A percentile compares a stretch with the other conserved stretches of the same genome.
phyloP scores from a whole-genome alignment of 179 eudicot genomes.

The Heliamphora pulchella region DNA sequence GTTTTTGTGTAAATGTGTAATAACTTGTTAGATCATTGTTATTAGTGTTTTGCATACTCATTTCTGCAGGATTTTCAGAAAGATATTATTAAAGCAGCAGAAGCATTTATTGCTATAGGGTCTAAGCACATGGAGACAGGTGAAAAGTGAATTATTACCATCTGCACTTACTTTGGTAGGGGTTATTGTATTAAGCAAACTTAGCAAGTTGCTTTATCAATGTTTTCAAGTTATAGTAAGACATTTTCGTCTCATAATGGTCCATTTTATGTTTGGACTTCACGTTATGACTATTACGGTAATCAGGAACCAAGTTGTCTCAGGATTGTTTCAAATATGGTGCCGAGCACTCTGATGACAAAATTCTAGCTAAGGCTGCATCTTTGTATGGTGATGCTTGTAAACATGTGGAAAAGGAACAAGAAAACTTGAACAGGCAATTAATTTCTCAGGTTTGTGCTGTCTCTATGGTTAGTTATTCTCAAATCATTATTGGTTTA shows the following conservation, averaged over 20 bases:
- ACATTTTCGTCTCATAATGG: not conserved
- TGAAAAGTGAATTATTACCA: conserved; percentile 14
- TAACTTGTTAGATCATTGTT: not conserved
- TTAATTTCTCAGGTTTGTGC: conserved; percentile 58
- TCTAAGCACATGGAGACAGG: conserved; percentile 81
- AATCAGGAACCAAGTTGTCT: conserved; percentile 75
- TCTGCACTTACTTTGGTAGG: not conserved
- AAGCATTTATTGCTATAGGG: conserved; percentile 68
- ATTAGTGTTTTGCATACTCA: not conserved
- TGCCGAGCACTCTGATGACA: conserved; percentile 69
- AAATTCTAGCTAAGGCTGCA: conserved; percentile 85
- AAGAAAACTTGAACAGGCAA: conserved; percentile 66
- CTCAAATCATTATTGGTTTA: not conserved
- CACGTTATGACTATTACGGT: conserved; percentile 13
- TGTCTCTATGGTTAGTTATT: not conserved
- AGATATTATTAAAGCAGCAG: conserved; percentile 85
- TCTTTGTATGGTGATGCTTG: conserved; percentile 91
- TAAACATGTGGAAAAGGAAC: conserved; percentile 85
- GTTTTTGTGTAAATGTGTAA: no score
- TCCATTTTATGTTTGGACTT: not conserved
- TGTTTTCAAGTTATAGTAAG: not conserved
- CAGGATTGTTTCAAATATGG: conserved; percentile 95
- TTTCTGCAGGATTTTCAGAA: conserved; percentile 77
- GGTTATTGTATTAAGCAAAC: not conserved
- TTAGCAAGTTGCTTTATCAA: not conserved